phyloP scores from a whole-genome alignment of 1,284 basidiomycete species.

The Malassezia cuniculi region DNA sequence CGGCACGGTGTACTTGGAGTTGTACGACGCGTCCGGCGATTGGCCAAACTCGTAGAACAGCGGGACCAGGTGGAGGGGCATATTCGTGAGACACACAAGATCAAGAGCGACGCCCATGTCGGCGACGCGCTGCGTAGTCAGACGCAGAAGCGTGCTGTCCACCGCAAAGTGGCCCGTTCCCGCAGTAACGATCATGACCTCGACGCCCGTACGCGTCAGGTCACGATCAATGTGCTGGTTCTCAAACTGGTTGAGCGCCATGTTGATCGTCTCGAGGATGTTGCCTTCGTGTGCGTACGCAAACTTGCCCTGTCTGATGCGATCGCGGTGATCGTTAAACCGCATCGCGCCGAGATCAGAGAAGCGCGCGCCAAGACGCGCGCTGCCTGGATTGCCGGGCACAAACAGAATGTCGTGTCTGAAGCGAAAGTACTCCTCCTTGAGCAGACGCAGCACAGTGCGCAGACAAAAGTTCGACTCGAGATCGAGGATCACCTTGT shows the following conservation, averaged over 20 bases:
- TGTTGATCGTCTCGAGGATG: conserved; percentile 81
- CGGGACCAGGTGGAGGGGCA: conserved; percentile 69
- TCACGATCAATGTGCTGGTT: conserved; percentile 93
- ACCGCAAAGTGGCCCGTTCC: conserved; percentile 91
- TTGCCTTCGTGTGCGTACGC: conserved; percentile 88
- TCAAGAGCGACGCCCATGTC: conserved; percentile 86
- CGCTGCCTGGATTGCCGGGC: conserved; percentile 24
- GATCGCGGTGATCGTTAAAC: conserved; percentile 15
- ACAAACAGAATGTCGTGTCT: conserved; percentile 42
- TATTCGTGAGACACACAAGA: conserved; percentile 77
- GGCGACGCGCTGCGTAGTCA: conserved; percentile 88
- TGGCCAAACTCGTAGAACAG: too few species aligned
- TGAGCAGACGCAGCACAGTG: conserved; percentile 68
- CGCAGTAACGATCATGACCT: conserved; percentile 75
- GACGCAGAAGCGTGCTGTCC: conserved; percentile 70
- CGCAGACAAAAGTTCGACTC: conserved; percentile 79
- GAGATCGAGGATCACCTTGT: conserved; percentile 68
- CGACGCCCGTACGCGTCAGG: conserved; percentile 75
- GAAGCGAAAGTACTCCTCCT: conserved; percentile 52
- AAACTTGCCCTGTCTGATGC: conserved; percentile 52
- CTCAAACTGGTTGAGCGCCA: conserved; percentile 83
- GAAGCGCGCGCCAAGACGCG: conserved; percentile 23
- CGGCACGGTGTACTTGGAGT: conserved; percentile 37
- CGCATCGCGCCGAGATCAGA: conserved; percentile 18
- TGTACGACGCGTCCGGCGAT: conserved; percentile 33